A percentile compares a stretch with the other conserved stretches of the same genome.
phyloP scores from a whole-genome alignment of 1,284 basidiomycete species.

The Ustanciosporium gigantosporum region DNA sequence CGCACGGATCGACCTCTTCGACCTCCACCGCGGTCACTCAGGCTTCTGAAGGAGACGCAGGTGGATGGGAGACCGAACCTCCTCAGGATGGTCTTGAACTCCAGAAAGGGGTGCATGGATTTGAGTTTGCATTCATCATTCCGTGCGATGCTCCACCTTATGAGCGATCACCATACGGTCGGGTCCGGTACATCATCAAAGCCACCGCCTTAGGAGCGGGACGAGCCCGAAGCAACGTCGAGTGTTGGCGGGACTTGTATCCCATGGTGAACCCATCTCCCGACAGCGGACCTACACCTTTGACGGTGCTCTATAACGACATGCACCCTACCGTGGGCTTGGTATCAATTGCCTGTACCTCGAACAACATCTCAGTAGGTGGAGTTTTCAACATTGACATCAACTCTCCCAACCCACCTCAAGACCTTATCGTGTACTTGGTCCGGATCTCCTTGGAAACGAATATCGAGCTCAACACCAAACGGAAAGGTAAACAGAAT shows the following conservation, averaged over 20 bases:
- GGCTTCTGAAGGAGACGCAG: conserved; percentile 18
- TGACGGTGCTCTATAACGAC: conserved; percentile 60
- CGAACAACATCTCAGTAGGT: conserved; percentile 60
- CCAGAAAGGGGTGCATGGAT: conserved; percentile 59
- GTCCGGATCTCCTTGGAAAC: conserved; percentile 58
- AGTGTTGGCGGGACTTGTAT: conserved; percentile 57
- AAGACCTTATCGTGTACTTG: conserved; percentile 57
- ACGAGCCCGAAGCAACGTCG: conserved; percentile 53
- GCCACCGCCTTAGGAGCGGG: conserved; percentile 58
- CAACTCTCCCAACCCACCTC: conserved; percentile 54
- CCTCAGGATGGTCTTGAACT: conserved; percentile 50
- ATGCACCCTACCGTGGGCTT: conserved; percentile 59
- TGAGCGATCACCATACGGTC: conserved; percentile 56
- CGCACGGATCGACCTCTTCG: conserved; percentile 4
- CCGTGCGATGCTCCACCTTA: conserved; percentile 57
- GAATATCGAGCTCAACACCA: conserved; percentile 53
- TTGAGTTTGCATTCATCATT: conserved; percentile 60
- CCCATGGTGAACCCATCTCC: conserved; percentile 59
- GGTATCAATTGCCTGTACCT: conserved; percentile 57
- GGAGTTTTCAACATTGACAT: conserved; percentile 60
- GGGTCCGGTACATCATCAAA: conserved; percentile 58
- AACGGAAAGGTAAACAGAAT: conserved; percentile 48
- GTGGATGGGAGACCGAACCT: conserved; percentile 23
- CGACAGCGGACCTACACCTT: conserved; percentile 54
- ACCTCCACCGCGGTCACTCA: conserved; percentile 16